A percentile compares a stretch with the other conserved stretches of the same genome.
Conservation (phyloP, 1,284 basidiomycete genomes). For the Cryptococcus sp. region DNA sequence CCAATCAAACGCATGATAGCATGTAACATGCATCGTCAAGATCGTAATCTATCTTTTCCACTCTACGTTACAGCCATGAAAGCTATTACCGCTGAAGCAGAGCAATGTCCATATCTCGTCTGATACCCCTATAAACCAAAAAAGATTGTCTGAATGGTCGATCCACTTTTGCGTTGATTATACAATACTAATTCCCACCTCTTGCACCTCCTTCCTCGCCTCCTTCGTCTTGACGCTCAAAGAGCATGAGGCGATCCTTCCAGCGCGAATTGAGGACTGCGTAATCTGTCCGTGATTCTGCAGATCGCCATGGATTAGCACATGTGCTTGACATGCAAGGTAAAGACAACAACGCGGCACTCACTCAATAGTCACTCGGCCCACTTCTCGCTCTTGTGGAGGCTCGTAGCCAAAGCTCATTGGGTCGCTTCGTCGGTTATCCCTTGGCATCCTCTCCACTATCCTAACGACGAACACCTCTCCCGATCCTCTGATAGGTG, state of each 20-base stretch:
- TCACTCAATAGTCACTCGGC: slow-evolving; percentile 45
- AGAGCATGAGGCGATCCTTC: slow-evolving; percentile 41
- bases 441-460: slow-evolving; percentile 41
- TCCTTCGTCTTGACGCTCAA: not conserved
- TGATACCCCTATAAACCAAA: too few relatives aligned
- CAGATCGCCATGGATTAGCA: slow-evolving; percentile 7
- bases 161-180: not conserved
- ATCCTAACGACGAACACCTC: slow-evolving; percentile 38
- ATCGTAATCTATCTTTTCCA: too few relatives aligned
- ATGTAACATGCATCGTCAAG: too few relatives aligned
- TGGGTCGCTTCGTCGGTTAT: slow-evolving; percentile 42
- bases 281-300: slow-evolving; percentile 39
- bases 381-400: slow-evolving; percentile 45
- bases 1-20: too few relatives aligned
- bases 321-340: too few relatives aligned
- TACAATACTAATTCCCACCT: not conserved
- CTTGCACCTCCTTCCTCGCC: not conserved
- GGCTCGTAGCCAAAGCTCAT: slow-evolving; percentile 42
- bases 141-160: too few relatives aligned
- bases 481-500: slow-evolving; percentile 30
- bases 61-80: too few relatives aligned
- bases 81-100: too few relatives aligned
- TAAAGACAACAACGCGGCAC: slow-evolving; percentile 7
- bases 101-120: too few relatives aligned
- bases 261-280: slow-evolving; percentile 39